phyloP scores from a whole-genome alignment of 208 protist species.

The Balamuthia mandrillaris region DNA sequence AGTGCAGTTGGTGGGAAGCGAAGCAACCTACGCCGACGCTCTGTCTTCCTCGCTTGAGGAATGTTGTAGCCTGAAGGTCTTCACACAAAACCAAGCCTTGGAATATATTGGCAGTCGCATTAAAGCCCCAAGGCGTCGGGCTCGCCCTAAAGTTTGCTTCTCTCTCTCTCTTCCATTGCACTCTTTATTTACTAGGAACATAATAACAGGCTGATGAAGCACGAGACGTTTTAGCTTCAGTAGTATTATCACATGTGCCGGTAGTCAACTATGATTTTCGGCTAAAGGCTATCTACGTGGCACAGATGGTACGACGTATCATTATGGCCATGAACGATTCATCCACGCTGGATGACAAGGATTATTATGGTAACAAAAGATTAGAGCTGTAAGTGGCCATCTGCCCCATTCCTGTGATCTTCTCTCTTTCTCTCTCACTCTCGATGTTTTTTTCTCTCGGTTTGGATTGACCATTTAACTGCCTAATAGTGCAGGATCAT shows the following conservation, averaged over 20 bases:
- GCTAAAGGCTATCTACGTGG: conserved; percentile 94
- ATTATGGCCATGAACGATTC: conserved; percentile 87
- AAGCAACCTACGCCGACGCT: conserved; percentile 75
- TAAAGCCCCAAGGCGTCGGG: conserved; percentile 31
- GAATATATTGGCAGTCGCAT: conserved; percentile 75
- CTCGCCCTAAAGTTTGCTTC: not conserved
- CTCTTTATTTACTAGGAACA: not conserved
- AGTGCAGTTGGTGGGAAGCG: conserved; percentile 91
- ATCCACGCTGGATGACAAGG: conserved; percentile 91
- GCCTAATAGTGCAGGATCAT: conserved; percentile 88
- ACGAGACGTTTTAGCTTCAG: conserved; percentile 68
- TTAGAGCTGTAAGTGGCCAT: conserved; percentile 75
- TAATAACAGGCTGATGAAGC: conserved; percentile 69
- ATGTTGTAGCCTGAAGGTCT: conserved; percentile 66
- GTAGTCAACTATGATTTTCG: conserved; percentile 92
- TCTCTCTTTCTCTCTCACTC: conserved; percentile 24
- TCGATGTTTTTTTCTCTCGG: not conserved
- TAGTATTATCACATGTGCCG: conserved; percentile 89
- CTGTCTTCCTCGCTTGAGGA: conserved; percentile 84
- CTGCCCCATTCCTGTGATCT: conserved; percentile 11
- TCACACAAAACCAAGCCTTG: conserved; percentile 91
- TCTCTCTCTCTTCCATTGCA: not conserved
- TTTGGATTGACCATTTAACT: no score
- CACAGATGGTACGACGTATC: conserved; percentile 95
- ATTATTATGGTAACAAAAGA: conserved; percentile 99